A percentile compares a stretch with the other conserved stretches of the same genome.
These are phyloP conservation scores for Coniochaeta hoffmannii DNA, from an alignment of 2,329 filamentous ascomycete genomes.

Conservation along the genomic window DNA sequence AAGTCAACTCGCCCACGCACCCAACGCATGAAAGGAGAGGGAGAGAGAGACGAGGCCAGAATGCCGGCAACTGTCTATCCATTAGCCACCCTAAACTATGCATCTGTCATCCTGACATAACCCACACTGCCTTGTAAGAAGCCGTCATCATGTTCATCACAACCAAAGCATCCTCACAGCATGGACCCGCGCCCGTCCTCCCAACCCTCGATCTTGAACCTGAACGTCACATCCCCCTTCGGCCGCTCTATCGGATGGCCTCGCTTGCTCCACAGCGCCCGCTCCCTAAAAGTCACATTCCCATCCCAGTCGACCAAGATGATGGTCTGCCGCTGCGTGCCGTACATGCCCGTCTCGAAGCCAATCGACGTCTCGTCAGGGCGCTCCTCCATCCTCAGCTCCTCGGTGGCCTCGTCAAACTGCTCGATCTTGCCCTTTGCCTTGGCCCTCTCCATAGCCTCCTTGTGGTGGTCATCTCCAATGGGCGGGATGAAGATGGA, in stretches of 20 bases:
- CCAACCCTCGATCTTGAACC: conserved; percentile 50
- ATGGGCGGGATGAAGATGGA: conserved; percentile 57
- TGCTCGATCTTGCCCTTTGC: conserved; percentile 23
- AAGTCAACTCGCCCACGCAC: no score
- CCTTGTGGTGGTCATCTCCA: conserved; percentile 37
- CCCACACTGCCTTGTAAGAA: not conserved
- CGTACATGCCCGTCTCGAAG: conserved; percentile 54
- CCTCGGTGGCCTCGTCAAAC: conserved; percentile 25
- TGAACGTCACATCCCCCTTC: conserved; percentile 46
- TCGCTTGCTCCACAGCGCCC: conserved; percentile 51
- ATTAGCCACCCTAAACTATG: no score
- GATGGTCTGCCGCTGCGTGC: conserved; percentile 58
- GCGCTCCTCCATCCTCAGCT: conserved; percentile 25
- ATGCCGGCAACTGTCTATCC: no score
- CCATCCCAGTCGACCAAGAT: conserved; percentile 57
- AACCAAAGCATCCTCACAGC: not conserved
- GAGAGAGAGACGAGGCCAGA: no score
- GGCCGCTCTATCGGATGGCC: conserved; percentile 47
- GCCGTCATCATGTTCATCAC: not conserved
- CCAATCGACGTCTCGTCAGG: conserved; percentile 30
- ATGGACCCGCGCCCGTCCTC: conserved; percentile 16
- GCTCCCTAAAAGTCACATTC: conserved; percentile 51
- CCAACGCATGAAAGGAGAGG: no score
- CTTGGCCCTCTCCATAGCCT: conserved; percentile 35
- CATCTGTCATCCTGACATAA: not conserved